Conservation (phyloP, 768 basidiomycete genomes). For the Leccinum disarticulatum region DNA sequence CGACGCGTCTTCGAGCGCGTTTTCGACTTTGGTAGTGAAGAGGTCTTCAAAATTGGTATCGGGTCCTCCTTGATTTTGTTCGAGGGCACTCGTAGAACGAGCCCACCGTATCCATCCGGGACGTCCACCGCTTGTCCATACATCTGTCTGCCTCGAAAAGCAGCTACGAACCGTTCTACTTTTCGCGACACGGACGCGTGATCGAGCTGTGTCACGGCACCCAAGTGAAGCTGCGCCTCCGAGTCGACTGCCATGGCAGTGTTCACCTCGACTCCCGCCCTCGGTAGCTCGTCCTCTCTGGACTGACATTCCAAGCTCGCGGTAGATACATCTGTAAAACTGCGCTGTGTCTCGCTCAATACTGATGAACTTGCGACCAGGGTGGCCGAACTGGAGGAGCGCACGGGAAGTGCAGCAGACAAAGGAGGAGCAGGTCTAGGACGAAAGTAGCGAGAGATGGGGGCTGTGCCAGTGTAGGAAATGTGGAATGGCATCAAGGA, state of each 20-base stretch:
- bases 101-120: constrained; percentile 66
- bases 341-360: constrained; percentile 7
- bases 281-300: background rate
- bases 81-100: constrained; percentile 48
- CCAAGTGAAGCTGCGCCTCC: constrained; percentile 15
- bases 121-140: constrained; percentile 63
- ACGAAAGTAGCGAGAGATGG: constrained; percentile 72
- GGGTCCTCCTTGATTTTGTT: constrained; percentile 18
- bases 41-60: constrained; percentile 3
- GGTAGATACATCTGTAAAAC: constrained; percentile 1
- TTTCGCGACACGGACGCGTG: background rate
- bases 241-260: constrained; percentile 1
- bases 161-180: constrained; percentile 42
- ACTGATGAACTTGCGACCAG: constrained; percentile 10
- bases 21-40: constrained; percentile 14
- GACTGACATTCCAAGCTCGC: background rate
- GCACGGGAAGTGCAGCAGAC: constrained; percentile 5
- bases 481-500: constrained; percentile 86
- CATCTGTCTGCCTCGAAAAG: constrained; percentile 75
- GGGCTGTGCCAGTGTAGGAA: constrained; percentile 65
- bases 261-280: background rate
- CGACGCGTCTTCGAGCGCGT: constrained; percentile 12
- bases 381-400: constrained; percentile 16
- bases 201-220: background rate
- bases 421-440: constrained; percentile 40